Evolutionary conservation across 768 basidiomycete species (phyloP).

Genomic region (Rhodotorula kratochvilovae): DNA sequence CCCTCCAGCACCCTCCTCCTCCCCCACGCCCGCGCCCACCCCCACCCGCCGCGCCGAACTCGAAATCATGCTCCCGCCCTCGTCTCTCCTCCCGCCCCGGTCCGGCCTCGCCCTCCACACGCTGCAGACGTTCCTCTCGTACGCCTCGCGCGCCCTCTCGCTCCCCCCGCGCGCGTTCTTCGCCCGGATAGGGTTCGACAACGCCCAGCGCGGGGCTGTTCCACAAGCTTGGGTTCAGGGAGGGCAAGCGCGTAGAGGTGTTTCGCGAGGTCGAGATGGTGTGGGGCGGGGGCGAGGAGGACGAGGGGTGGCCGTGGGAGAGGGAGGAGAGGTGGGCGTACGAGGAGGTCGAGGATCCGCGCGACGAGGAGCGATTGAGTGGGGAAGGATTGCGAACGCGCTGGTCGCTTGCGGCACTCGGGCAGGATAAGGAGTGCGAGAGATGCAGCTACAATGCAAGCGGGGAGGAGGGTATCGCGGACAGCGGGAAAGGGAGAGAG

Average conservation of each 20-base stretch:
- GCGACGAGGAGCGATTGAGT: conserved; percentile 23
- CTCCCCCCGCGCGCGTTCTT: conserved; percentile 54
- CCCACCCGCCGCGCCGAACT: conserved; percentile 66
- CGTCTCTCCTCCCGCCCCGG: conserved; percentile 43
- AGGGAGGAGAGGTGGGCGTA: conserved; percentile 4
- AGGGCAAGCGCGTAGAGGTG: conserved; percentile 64
- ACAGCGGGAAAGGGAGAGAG: neutral
- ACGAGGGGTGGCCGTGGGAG: conserved; percentile 20
- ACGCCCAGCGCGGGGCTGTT: conserved; percentile 72
- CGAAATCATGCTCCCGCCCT: conserved; percentile 90
- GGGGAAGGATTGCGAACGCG: neutral
- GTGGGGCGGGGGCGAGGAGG: conserved; percentile 15
- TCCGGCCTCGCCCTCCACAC: conserved; percentile 64
- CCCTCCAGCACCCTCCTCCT: neutral
- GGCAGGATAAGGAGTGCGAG: neutral
- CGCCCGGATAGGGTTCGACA: conserved; percentile 65
- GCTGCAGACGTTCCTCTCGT: conserved; percentile 63
- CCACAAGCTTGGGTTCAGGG: conserved; percentile 66
- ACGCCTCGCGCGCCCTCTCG: conserved; percentile 53
- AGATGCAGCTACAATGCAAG: neutral
- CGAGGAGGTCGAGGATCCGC: conserved; percentile 11
- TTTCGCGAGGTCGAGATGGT: conserved; percentile 84
- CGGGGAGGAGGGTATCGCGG: neutral
- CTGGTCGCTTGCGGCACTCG: neutral
- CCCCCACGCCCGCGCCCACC: conserved; percentile 46